Percentiles rank a stretch among this genome's conserved stretches.
Evolutionary conservation across 768 basidiomycete species (phyloP).

Genomic region (Leccinum disarticulatum): DNA sequence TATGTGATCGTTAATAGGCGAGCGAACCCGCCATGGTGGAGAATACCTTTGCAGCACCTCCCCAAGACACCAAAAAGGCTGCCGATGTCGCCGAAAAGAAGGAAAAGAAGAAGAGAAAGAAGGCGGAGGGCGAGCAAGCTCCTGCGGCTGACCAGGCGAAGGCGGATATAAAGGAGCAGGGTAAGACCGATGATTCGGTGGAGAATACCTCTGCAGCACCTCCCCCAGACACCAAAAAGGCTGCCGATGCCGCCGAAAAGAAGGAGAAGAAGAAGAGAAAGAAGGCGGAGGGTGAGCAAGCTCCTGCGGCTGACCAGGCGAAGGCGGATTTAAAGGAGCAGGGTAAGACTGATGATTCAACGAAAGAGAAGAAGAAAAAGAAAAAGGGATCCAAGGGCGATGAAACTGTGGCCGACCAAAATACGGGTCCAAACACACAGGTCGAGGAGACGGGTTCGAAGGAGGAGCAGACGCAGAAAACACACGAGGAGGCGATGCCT

Average conservation of each 20-base stretch:
- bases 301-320: not conserved
- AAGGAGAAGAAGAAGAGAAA: not conserved
- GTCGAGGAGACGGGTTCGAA: constrained; percentile 7
- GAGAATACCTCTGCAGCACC: not conserved
- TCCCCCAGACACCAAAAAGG: not conserved
- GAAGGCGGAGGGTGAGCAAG: not conserved
- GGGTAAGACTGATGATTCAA: constrained; percentile 2
- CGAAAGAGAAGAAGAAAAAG: constrained; percentile 18
- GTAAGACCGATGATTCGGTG: not conserved
- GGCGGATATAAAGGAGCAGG: not conserved
- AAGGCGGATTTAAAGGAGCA: not conserved
- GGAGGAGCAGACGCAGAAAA: constrained; percentile 2
- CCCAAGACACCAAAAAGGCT: not conserved
- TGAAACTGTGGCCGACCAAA: not conserved
- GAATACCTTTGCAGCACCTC: not conserved
- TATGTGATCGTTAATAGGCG: constrained; percentile 3
- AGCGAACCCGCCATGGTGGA: not conserved
- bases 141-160: not conserved
- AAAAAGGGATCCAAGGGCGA: constrained; percentile 11
- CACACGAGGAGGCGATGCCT: not conserved
- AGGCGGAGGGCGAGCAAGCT: not conserved
- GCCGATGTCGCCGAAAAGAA: not conserved
- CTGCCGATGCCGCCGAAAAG: not conserved
- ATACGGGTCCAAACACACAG: not conserved
- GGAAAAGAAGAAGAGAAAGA: not conserved